Evolutionary conservation across 345 rosid species (phyloP), one percentile per base, ranked within the genome.

Genomic region (Lagerstroemia speciosa): DNA sequence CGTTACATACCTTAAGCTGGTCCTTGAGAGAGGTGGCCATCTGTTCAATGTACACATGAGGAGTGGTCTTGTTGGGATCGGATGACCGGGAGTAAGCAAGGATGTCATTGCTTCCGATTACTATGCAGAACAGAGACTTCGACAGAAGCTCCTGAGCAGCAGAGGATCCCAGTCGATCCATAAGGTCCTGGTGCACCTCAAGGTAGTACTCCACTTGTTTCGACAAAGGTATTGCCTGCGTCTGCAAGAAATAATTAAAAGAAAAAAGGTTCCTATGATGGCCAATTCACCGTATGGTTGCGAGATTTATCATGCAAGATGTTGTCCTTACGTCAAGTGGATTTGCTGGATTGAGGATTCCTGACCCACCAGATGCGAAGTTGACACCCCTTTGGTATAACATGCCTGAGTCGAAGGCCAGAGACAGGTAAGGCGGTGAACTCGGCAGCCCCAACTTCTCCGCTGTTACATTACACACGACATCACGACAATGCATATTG

Each of bases 101-200:
- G 58, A 92, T 55, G 70, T 88, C 93, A 19, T 92, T 90, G 78
- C 91, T 88, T 0, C 96, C 95, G 0, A 83, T 82, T 16, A 81
- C 81, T 34, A 84, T 34, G 26, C 32, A 32, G 69, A 81, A 85
- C 53, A 92, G 73, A 11, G 98, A 88, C 65, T 81, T 87, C 0
- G 90, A 72, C 2, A 83, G 6, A 71, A 72, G 84, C 6, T 50
- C 22, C 53, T 81, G 79, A 43, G 83, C 81, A 41, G 16, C 75
- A 2, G 77, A 17, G 20, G 80, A 45, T 74, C 77, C 85, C 65
- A 85, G 62, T 55, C 69, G 71, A 1, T 31, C 33, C 26, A 68
- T 71, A 70, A 88, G 26, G 31, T 53, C 71, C 34, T 52, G 26
- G 20, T 74, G 74, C 16, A 87, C 79, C 0, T 45, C 27, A 3